Evolutionary conservation across 176 grass and related monocot genomes (phyloP), one percentile per base, ranked within the genome.

Genomic region (Zizania latifolia): DNA sequence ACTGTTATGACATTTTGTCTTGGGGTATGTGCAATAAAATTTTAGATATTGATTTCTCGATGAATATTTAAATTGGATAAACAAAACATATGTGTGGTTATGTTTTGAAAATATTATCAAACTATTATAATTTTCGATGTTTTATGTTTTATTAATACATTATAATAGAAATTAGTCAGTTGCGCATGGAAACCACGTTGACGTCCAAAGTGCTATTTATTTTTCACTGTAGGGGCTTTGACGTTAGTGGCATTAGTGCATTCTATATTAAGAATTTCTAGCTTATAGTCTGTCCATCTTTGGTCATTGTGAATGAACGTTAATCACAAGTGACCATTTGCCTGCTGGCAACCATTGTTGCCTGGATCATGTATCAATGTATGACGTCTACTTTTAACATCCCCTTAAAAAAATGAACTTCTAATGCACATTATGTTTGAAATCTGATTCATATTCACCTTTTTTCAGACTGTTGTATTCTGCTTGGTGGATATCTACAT

Each of bases 401-500:
- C 13, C 14, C 33, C 44, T 48, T 48, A 11, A 48, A 48, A 48
- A 19, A 48, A 43, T 41, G 53, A 46, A 26, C 67, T 67, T 46
- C 37, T 79, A 30, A 35, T 45, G 38, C 10, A 40, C 45, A 38
- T 51, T 31, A 21, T 31, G 13, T 30, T 67, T 39, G 28, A 14
- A 9, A 62, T 81, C 63, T 86, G 62, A 86, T 81, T 58, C 24
- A 75, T 81, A 70, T 53, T n/a, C 53, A 51, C 24, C 26, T 72
- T 67, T 61, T 44, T 91, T 26, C 60, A 97, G 93, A 79, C 75
- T 73, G 90, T 87, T 19, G 90, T 93, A 58, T 93, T 97, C 76
- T 93, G 93, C 62, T 81, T 97, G 70, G 93, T 93, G 77, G 88
- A 97, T 74, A 93, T 93, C 62, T 91, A 93, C 74, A 89, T 91